phyloP scores from a whole-genome alignment of 768 basidiomycete genomes.

The Clavulina sp. region DNA sequence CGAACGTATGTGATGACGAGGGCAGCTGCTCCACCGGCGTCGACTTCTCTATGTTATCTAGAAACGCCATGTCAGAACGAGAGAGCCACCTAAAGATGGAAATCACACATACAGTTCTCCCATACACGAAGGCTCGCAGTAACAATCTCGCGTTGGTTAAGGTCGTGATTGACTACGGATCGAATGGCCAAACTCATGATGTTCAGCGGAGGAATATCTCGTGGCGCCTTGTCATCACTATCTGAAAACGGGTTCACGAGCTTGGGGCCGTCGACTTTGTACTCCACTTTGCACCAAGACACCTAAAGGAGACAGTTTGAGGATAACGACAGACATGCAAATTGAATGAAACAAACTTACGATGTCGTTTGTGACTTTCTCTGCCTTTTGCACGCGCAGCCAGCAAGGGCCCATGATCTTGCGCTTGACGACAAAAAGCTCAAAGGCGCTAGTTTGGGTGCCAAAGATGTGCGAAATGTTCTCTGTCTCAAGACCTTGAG shows the following conservation, averaged over 20 bases:
- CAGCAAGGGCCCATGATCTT: slow-evolving; percentile 99
- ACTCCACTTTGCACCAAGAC: slow-evolving; percentile 95
- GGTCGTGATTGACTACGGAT: slow-evolving; percentile 83
- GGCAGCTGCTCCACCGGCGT: slow-evolving; percentile 77
- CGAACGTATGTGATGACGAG: slow-evolving; percentile 70
- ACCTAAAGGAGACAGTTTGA: slow-evolving; percentile 31
- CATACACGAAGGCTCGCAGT: slow-evolving; percentile 73
- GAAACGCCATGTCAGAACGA: background rate
- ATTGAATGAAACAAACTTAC: slow-evolving; percentile 29
- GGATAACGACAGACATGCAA: background rate
- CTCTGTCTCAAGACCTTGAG: slow-evolving; percentile 28
- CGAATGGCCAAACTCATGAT: slow-evolving; percentile 77
- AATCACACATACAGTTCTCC: slow-evolving; percentile 38
- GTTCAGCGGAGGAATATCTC: slow-evolving; percentile 75
- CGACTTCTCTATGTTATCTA: slow-evolving; percentile 80
- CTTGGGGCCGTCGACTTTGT: slow-evolving; percentile 66
- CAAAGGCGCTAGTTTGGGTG: slow-evolving; percentile 82
- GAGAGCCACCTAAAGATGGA: background rate
- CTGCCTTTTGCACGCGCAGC: slow-evolving; percentile 66
- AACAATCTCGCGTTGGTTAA: slow-evolving; percentile 88
- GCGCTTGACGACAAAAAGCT: slow-evolving; percentile 80
- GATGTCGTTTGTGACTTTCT: slow-evolving; percentile 59
- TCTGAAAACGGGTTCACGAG: slow-evolving; percentile 73
- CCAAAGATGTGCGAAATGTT: slow-evolving; percentile 83
- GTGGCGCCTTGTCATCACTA: slow-evolving; percentile 46